Evolutionary conservation across 2,329 filamentous ascomycete genomes (phyloP), one percentile per base, ranked within the genome.

Genomic region (Apiospora saccharicola): DNA sequence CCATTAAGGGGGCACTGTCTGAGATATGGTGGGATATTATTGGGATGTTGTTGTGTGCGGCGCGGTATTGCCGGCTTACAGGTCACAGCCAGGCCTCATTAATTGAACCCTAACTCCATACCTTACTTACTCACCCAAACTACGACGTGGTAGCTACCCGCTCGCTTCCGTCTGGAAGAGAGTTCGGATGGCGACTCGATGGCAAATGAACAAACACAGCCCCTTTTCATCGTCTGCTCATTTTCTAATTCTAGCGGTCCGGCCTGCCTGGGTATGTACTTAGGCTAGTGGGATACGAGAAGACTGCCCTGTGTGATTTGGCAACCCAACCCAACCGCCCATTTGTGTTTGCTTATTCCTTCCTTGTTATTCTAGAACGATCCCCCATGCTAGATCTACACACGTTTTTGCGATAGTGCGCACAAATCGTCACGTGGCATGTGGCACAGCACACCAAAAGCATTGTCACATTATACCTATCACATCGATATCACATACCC

Each of bases 171-270:
- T 41, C 34, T 64, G 57, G n/a, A 64, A n/a, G 7, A n/a, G 26
- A 64, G 30, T 64, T 64, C 57, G 57, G 57, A 41, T 64, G 57
- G 57, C 57, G n/a, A n/a, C 34, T 64, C 34, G 30, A 64, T 41
- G 30, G 34, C 34, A 37, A 37, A 41, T 12, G 19, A 64, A 8
- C 26, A 61, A 61, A 34, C 53, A 61, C 53, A 7, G 26, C 53
- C 53, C 53, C 53, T 61, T 61, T 61, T 61, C 30, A 26, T 57
- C 37, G 10, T 24, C n/a, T 53, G 24, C 49, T 6, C 37, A 7
- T 30, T 53, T 53, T 26, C 49, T 6, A 30, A 26, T 53, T 30
- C 49, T 0, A 53, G 49, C 49, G 26, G 26, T 53, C 26, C 51
- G 37, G 46, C 6, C 46, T 49, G 46, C 46, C 46, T 49, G 46